phyloP scores from a whole-genome alignment of 495 filamentous ascomycete genomes.

The Tuber borchii region DNA sequence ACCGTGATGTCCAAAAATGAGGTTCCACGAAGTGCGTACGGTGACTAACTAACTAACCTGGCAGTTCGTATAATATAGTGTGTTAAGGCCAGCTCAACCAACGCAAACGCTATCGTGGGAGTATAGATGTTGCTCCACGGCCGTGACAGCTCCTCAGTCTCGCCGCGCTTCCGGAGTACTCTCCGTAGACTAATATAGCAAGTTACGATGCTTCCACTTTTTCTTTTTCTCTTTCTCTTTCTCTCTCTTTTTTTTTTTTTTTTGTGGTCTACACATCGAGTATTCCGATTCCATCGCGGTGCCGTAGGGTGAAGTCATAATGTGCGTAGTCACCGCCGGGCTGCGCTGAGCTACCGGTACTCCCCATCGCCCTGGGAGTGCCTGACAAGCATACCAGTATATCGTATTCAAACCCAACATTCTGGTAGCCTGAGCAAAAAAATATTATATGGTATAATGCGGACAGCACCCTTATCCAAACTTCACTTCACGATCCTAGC shows the following conservation, averaged over 20 bases:
- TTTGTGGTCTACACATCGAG: not conserved
- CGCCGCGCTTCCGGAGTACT: not conserved
- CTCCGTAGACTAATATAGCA: not conserved
- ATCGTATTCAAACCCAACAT: not conserved
- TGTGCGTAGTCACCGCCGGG: not conserved
- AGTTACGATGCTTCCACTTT: not conserved
- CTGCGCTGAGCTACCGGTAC: not conserved
- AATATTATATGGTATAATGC: not conserved
- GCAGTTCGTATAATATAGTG: not conserved
- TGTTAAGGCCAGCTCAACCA: not conserved
- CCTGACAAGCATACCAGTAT: not conserved
- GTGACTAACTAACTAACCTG: not conserved
- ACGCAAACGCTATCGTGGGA: not conserved
- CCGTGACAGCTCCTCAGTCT: not conserved
- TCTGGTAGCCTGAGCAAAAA: not conserved
- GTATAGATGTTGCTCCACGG: not conserved
- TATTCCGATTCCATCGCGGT: not conserved
- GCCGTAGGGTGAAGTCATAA: not conserved
- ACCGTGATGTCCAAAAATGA: not conserved
- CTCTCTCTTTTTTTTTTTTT: not conserved
- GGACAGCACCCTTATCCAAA: not conserved
- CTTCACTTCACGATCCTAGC: not conserved
- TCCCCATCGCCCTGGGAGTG: not conserved
- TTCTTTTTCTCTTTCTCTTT: not conserved
- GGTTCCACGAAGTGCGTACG: not conserved